phyloP scores from a whole-genome alignment of 331 rosid genomes.

The Acacia concinna region DNA sequence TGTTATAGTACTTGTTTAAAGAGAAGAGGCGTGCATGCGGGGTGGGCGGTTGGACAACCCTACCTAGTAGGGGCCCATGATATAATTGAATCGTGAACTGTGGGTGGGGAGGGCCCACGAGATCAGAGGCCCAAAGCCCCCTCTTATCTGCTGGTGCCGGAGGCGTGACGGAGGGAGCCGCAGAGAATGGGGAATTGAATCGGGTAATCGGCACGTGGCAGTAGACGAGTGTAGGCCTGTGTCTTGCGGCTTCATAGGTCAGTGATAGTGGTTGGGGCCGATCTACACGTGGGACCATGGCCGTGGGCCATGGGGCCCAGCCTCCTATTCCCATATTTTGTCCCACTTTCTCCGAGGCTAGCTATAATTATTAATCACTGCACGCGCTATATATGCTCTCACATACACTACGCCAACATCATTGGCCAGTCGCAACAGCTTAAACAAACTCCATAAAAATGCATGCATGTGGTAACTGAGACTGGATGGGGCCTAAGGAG shows the following conservation, averaged over 20 bases:
- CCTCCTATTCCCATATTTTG: not conserved
- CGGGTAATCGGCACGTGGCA: conserved; percentile 33
- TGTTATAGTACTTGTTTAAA: not conserved
- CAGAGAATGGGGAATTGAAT: conserved; percentile 33
- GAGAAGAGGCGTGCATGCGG: conserved; percentile 49
- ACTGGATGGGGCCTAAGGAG: not conserved
- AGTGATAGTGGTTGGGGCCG: conserved; percentile 12
- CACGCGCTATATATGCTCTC: conserved; percentile 35
- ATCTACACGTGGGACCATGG: conserved; percentile 43
- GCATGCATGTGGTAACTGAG: not conserved
- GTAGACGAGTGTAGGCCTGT: conserved; percentile 20
- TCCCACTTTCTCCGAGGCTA: not conserved
- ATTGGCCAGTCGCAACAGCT: not conserved
- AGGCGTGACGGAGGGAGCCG: conserved; percentile 20
- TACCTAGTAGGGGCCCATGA: conserved; percentile 39
- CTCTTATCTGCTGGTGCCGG: not conserved
- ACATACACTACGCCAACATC: conserved; percentile 13
- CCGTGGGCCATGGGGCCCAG: conserved; percentile 33
- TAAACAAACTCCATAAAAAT: not conserved
- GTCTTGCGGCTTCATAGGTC: not conserved
- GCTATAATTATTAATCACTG: not conserved
- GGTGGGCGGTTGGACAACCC: conserved; percentile 20
- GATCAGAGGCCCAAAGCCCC: conserved; percentile 29
- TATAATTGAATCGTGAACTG: conserved; percentile 1
- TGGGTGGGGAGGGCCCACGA: conserved; percentile 40